Evolutionary conservation across 768 basidiomycete species (phyloP), one percentile per base, ranked within the genome.

Genomic region (Xerocomellus intermedius): DNA sequence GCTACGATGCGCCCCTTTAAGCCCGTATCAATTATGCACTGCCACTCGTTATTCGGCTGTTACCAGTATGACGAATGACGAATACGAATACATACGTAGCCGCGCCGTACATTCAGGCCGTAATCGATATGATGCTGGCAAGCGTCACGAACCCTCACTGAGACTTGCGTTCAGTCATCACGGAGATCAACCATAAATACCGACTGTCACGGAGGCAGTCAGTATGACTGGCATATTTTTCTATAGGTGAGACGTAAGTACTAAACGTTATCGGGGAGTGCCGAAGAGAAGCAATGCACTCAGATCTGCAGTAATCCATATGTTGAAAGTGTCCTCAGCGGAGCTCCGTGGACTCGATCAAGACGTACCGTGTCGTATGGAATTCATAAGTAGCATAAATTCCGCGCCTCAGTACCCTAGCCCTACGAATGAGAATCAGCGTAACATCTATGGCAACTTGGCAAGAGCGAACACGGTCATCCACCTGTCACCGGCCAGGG

Each of bases 31-130:
- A 48, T 22, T 2, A 8, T 17, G 28, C 69, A 70, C 60, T 26
- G 69, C 69, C 69, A 71, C 58, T 45, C 30, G 24, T 26, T 22
- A 19, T 22, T 53, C 37, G 47, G 35, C 26, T 28, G 37, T 36
- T 41, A 48, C 32, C 7, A 49, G 7, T 1, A 44, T 43, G 44
- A 45, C 57, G 50, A 53, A 38, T n/a, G 19, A 24, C 32, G 16
- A n/a, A 10, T 28, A 33, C n/a, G n/a, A n/a, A n/a, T n/a, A n/a
- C n/a, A n/a, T n/a, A n/a, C 48, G 37, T 24, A 49, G 35, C 7
- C 9, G 22, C 49, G 21, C 32, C 7, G 24, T 21, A 21, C 22
- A 22, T 10, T 6, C 46, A 32, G 51, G 33, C 33, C 50, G 48
- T 28, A 45, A 55, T 63, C 61, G 38, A 37, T 22, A 54, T 59